Evolutionary conservation across 176 grass and related monocot species (phyloP), one percentile per base, ranked within the genome.

Genomic region (Bolboschoenus planiculmis): DNA sequence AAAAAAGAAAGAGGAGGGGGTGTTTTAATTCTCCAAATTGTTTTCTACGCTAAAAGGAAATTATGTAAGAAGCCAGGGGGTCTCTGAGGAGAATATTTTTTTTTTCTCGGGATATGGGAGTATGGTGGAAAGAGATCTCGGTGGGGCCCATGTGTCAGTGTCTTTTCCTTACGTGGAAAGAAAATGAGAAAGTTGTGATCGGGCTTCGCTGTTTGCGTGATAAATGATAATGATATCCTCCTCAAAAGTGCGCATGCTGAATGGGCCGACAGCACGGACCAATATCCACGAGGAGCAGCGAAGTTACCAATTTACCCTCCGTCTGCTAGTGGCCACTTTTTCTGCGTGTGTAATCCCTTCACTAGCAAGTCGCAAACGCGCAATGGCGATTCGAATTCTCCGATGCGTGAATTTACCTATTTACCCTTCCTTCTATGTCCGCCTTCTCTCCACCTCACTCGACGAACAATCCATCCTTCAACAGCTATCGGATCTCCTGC

Each of bases 401-500:
- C 46, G 47, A 42, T 15, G 59, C 39, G 0, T 75, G 16, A 20
- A 23, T 56, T 82, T 85, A 73, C 44, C 4, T 42, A 35, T 10
- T 42, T 74, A 34, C 11, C 55, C 9, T 64, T 14, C 24, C 2
- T 51, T 7, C 0, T 7, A 5, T 50, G 2, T 76, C 34, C 29
- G 24, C 10, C 43, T 29, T 35, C 26, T 48, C 13, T 72, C 65
- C 27, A 50, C 85, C 40, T 40, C 82, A 8, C 21, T 89, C 16
- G 71, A 87, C 53, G 86, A 92, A 65, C 88, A 84, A 56, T 76
- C 88, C 60, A 79, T 97, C 79, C 58, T 97, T 75, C 82, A 80
- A 80, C 89, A 91, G 71, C 83, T 97, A 57, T 88, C 78, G 43
- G 14, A 83, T n/a, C 88, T 97, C 80, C 84, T 87, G 13, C 66